Evolutionary conservation across 192 early-diverging fungal genomes (phyloP).

Genomic region (Coemansia sp.): DNA sequence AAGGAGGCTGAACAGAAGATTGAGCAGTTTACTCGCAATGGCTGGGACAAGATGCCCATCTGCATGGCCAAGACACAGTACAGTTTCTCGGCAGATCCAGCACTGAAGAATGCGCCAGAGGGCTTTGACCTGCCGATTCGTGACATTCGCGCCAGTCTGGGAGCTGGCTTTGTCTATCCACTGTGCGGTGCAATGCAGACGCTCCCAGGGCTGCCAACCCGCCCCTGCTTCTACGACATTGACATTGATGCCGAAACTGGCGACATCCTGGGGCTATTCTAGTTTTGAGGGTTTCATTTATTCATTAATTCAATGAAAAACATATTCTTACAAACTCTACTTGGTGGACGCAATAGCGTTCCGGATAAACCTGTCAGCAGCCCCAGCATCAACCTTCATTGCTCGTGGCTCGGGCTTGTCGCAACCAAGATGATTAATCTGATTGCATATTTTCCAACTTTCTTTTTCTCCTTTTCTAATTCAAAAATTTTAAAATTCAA

Average conservation of each 20-base stretch:
- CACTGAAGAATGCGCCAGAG: slow-evolving; percentile 88
- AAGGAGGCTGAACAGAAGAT: slow-evolving; percentile 87
- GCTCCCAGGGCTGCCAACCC: slow-evolving; percentile 95
- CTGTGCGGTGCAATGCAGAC: slow-evolving; percentile 96
- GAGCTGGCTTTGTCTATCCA: slow-evolving; percentile 97
- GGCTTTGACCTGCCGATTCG: slow-evolving; percentile 91
- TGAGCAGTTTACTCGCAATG: slow-evolving; percentile 79
- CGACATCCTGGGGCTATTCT: slow-evolving; percentile 87
- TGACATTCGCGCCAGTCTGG: slow-evolving; percentile 92
- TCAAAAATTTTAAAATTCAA: not conserved
- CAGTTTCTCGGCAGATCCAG: slow-evolving; percentile 88
- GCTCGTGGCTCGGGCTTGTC: slow-evolving; percentile 21
- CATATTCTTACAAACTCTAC: slow-evolving; percentile 1
- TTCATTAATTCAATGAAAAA: slow-evolving; percentile 2
- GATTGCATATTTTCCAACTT: not conserved
- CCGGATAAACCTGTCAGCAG: slow-evolving; percentile 55
- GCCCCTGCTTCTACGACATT: slow-evolving; percentile 95
- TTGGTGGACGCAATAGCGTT: slow-evolving; percentile 35
- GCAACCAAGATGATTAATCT: not conserved
- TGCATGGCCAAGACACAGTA: slow-evolving; percentile 99
- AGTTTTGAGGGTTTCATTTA: slow-evolving; percentile 14
- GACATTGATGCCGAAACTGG: slow-evolving; percentile 87
- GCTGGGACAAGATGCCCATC: slow-evolving; percentile 86
- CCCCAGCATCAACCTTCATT: slow-evolving; percentile 55
- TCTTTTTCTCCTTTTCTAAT: not conserved